A percentile compares a stretch with the other conserved stretches of the same genome.
Conservation (phyloP, 768 basidiomycete genomes). For the Mrakia hoshinonis region DNA sequence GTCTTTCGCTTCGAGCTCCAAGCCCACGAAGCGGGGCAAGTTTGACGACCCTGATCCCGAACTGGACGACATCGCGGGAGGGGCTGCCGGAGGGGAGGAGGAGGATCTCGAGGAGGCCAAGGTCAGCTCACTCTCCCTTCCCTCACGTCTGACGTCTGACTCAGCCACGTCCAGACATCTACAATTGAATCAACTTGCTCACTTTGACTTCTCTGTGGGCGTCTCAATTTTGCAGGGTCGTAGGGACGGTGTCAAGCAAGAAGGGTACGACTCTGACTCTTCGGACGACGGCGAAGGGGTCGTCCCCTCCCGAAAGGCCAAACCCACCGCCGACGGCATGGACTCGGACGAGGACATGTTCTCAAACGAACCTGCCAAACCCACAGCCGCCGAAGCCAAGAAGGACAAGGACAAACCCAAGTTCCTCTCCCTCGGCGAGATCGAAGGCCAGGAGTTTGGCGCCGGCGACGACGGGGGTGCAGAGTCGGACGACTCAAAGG, state of each 20-base stretch:
- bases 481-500: conserved; percentile 57
- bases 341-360: conserved; percentile 43
- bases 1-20: conserved; percentile 1
- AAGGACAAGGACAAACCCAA: conserved; percentile 45
- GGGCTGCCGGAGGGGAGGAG: conserved; percentile 13
- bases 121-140: neutral
- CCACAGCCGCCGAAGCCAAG: neutral
- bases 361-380: conserved; percentile 40
- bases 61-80: neutral
- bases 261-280: conserved; percentile 88
- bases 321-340: conserved; percentile 36
- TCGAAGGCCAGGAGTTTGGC: conserved; percentile 89
- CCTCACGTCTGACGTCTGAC: too few species aligned
- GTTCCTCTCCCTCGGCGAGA: conserved; percentile 80
- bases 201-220: neutral
- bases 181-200: too few species aligned
- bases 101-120: conserved; percentile 28
- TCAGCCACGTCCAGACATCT: too few species aligned
- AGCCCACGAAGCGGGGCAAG: conserved; percentile 13
- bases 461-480: conserved; percentile 34
- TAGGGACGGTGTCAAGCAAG: conserved; percentile 69
- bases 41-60: conserved; percentile 11
- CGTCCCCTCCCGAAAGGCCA: conserved; percentile 67
- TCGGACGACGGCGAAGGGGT: conserved; percentile 93
- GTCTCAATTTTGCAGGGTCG: conserved; percentile 39